Evolutionary conservation across 2,329 filamentous ascomycete species (phyloP), one percentile per base, ranked within the genome.

Genomic region (Fusarium goolgardi): DNA sequence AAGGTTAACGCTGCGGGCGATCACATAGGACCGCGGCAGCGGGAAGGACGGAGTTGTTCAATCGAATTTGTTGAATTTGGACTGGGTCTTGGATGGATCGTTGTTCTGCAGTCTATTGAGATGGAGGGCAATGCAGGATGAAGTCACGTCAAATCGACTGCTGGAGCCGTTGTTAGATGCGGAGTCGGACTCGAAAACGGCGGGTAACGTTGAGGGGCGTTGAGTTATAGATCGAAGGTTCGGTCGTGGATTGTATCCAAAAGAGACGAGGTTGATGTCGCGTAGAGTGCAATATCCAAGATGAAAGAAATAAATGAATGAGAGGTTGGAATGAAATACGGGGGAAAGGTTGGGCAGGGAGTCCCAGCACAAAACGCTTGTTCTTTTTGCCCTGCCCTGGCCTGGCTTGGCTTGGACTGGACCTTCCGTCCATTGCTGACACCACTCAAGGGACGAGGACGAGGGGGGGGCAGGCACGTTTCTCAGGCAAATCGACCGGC

Each of bases 21-120:
- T 74, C 52, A 74, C 72, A 74, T 74, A 64, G 71, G 73, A 74
- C 60, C 67, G 67, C 47, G 15, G 47, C 47, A 51, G 47, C 34
- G 47, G 34, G 21, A 29, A 10, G n/a, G 13, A 39, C 13, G 10
- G 8, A 8, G 18, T 35, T 40, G 50, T 54, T 25, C 41, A 51
- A 16, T 51, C 49, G 41, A 56, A 41, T 25, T 23, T 37, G 23
- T 60, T 40, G 59, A 50, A 9, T 56, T 11, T 50, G 11, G 23
- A 18, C 39, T 18, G 1, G 8, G 20, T 16, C 10, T 7, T 49
- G 31, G 31, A 23, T 8, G 45, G 21, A n/a, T 49, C 16, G 10
- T 25, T 49, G 10, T 35, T n/a, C 31, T 32, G 20, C 20, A 23
- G 15, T 34, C 20, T 47, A 18, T 34, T 16, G 20, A 23, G 44